phyloP scores from a whole-genome alignment of 805 yeast species.

The Candida anglica region DNA sequence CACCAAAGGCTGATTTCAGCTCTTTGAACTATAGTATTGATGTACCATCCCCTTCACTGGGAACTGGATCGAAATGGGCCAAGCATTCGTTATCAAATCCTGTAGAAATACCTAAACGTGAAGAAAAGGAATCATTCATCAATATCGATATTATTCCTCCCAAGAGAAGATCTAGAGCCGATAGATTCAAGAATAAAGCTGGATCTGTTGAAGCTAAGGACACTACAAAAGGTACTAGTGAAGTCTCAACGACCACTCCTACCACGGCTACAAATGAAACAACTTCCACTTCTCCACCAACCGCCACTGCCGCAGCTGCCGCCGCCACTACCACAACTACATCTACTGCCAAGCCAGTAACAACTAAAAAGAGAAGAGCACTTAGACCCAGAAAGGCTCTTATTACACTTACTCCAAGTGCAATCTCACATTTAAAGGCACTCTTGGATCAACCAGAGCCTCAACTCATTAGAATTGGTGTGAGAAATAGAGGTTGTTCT shows the following conservation, averaged over 20 bases:
- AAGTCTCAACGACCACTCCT: constrained; percentile 5
- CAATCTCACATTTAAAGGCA: constrained; percentile 64
- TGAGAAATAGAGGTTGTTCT: constrained; percentile 94
- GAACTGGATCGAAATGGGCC: constrained; percentile 24
- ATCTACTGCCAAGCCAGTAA: constrained; percentile 5
- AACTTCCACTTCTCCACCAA: constrained; percentile 6
- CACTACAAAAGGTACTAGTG: too few relatives aligned
- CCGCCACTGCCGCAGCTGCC: constrained; percentile 5
- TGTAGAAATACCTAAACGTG: constrained; percentile 2
- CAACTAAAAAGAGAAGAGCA: constrained; percentile 48
- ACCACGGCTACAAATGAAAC: constrained; percentile 3
- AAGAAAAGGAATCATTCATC: constrained; percentile 2
- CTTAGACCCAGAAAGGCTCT: constrained; percentile 88
- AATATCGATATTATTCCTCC: constrained; percentile 15
- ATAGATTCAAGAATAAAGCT: constrained; percentile 1
- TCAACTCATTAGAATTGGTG: constrained; percentile 85
- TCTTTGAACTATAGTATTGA: constrained; percentile 16
- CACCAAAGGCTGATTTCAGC: constrained; percentile 15
- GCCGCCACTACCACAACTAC: constrained; percentile 4
- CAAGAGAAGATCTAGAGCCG: constrained; percentile 5
- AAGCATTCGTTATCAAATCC: constrained; percentile 20
- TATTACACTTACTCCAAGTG: constrained; percentile 73
- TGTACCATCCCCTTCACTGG: not conserved
- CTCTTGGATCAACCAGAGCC: constrained; percentile 81
- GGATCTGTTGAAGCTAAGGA: constrained; percentile 4